Evolutionary conservation across 2,329 filamentous ascomycete genomes (phyloP).

Genomic region (Lecanoromycetidae sp.): DNA sequence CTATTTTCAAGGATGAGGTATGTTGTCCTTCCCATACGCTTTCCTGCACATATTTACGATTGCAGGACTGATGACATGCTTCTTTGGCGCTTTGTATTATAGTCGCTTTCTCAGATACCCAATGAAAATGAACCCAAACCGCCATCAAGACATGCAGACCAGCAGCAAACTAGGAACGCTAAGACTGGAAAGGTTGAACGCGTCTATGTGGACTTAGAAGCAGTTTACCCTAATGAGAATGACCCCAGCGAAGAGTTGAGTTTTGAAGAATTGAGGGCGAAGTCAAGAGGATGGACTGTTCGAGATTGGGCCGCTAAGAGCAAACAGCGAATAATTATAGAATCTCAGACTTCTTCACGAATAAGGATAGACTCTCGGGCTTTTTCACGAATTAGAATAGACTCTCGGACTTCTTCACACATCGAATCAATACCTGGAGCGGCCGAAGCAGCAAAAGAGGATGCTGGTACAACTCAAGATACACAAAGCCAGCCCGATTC

Average conservation of each 20-base stretch:
- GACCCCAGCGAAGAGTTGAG: slow-evolving; percentile 64
- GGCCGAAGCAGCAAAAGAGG: not conserved
- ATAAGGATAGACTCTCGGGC: no score
- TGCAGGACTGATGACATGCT: slow-evolving; percentile 82
- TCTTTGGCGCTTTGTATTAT: slow-evolving; percentile 42
- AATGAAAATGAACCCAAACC: slow-evolving; percentile 27
- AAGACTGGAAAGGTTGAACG: slow-evolving; percentile 72
- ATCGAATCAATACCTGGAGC: not conserved
- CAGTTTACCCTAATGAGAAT: slow-evolving; percentile 67
- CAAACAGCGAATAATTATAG: slow-evolving; percentile 40
- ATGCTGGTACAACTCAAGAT: not conserved
- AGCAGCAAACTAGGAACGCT: slow-evolving; percentile 57
- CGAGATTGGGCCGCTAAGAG: slow-evolving; percentile 39
- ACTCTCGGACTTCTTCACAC: no score
- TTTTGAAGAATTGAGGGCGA: slow-evolving; percentile 84
- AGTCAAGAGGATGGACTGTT: slow-evolving; percentile 54
- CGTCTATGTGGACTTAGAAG: slow-evolving; percentile 75
- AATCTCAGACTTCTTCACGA: no score
- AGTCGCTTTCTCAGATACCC: slow-evolving; percentile 30
- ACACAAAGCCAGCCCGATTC: not conserved
- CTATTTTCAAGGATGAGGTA: slow-evolving; percentile 93
- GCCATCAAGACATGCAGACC: slow-evolving; percentile 25
- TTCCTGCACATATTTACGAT: slow-evolving; percentile 63
- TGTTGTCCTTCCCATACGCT: slow-evolving; percentile 38
- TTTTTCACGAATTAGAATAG: no score